Conservation (phyloP, 2,329 filamentous ascomycete species). For the Huntiella savannae region DNA sequence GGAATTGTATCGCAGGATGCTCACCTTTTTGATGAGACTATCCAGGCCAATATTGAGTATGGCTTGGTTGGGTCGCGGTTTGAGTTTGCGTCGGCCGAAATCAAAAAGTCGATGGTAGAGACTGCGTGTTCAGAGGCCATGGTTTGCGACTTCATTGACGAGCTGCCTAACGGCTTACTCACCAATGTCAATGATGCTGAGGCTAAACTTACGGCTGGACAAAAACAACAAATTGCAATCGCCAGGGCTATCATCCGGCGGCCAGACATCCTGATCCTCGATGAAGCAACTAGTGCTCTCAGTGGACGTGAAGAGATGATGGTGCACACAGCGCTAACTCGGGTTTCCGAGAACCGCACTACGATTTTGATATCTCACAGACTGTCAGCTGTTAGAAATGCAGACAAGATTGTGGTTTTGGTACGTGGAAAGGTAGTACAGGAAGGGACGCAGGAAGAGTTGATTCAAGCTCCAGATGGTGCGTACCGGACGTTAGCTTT, state of each 20-base stretch:
- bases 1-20: conserved; percentile 51
- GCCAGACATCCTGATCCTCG: conserved; percentile 38
- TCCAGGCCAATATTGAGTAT: conserved; percentile 30
- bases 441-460: conserved; percentile 36
- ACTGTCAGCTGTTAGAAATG: conserved; percentile 35
- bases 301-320: conserved; percentile 24
- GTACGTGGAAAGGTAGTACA: conserved; percentile 45
- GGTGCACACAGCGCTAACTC: conserved; percentile 34
- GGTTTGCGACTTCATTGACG: conserved; percentile 31
- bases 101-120: conserved; percentile 27
- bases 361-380: conserved; percentile 45
- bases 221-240: conserved; percentile 46
- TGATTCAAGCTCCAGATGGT: conserved; percentile 23
- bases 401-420: conserved; percentile 45
- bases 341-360: conserved; percentile 34
- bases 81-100: conserved; percentile 29
- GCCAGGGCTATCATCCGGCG: conserved; percentile 23
- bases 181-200: conserved; percentile 36
- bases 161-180: conserved; percentile 22
- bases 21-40: conserved; percentile 47
- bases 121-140: conserved; percentile 31
- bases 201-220: conserved; percentile 39
- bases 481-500: conserved; percentile 28
- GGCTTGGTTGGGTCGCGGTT: conserved; percentile 23
- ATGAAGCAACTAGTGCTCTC: conserved; percentile 44